These are phyloP conservation scores for Suillus luteus DNA, from an alignment of 768 basidiomycete genomes.

Conservation along the genomic window DNA sequence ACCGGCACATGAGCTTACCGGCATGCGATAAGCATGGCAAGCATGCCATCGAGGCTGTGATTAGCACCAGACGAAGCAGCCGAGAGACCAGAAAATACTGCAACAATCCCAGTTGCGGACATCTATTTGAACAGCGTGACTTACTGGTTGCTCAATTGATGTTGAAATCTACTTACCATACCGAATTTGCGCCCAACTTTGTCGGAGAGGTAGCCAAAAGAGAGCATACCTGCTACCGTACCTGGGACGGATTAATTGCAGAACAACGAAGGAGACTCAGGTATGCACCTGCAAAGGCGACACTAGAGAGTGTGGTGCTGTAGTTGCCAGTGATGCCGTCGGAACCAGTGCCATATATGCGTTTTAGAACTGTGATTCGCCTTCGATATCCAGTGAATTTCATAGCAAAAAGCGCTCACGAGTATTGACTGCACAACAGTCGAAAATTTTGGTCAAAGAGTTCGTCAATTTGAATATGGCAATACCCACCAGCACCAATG, in stretches of 20 bases:
- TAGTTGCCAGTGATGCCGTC: slow-evolving; percentile 49
- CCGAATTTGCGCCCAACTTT: slow-evolving; percentile 87
- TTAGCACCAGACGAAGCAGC: slow-evolving; percentile 82
- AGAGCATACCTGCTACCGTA: slow-evolving; percentile 82
- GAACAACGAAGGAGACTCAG: slow-evolving; percentile 70
- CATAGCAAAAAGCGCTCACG: slow-evolving; percentile 39
- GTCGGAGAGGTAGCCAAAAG: slow-evolving; percentile 83
- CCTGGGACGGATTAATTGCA: slow-evolving; percentile 71
- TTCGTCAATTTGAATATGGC: neutral
- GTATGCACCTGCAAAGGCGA: slow-evolving; percentile 81
- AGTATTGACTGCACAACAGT: slow-evolving; percentile 57
- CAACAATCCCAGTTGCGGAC: slow-evolving; percentile 80
- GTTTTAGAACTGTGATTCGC: slow-evolving; percentile 56
- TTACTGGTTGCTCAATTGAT: slow-evolving; percentile 9
- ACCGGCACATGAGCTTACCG: slow-evolving; percentile 45
- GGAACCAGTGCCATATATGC: slow-evolving; percentile 63
- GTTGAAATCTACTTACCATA: slow-evolving; percentile 55
- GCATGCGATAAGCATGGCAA: slow-evolving; percentile 79
- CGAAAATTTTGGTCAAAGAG: slow-evolving; percentile 4
- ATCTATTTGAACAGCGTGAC: slow-evolving; percentile 49
- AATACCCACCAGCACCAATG: slow-evolving; percentile 68
- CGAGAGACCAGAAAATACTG: slow-evolving; percentile 79
- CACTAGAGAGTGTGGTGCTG: slow-evolving; percentile 59
- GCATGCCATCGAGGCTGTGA: slow-evolving; percentile 64
- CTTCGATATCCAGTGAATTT: slow-evolving; percentile 11